Conservation (phyloP, 169 alveolate genomes). For the Babesia bigemina region DNA sequence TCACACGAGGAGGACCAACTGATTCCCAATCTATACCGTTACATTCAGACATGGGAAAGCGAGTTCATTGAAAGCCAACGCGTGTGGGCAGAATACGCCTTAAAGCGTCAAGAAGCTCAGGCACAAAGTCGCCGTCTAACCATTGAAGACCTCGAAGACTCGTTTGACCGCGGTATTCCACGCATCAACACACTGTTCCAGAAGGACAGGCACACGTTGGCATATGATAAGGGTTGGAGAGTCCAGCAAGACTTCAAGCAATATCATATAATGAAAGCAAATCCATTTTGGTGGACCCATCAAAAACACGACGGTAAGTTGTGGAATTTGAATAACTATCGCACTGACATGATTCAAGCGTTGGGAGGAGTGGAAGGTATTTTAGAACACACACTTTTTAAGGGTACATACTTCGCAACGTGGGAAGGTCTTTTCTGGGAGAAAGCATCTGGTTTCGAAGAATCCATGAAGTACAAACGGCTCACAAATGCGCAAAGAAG, state of each 20-base stretch:
- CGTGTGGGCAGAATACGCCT: slow-evolving; percentile 99
- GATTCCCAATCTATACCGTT: slow-evolving; percentile 98
- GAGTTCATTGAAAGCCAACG: slow-evolving; percentile 99
- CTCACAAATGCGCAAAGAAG: slow-evolving; percentile 99
- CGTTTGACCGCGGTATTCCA: slow-evolving; percentile 99
- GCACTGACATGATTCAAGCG: slow-evolving; percentile 99
- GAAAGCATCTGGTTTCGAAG: slow-evolving; percentile 98
- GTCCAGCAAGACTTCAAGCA: slow-evolving; percentile 97
- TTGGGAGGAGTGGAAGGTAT: slow-evolving; percentile 99
- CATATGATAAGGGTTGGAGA: slow-evolving; percentile 99
- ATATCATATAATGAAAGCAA: slow-evolving; percentile 93
- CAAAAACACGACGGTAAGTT: slow-evolving; percentile 99
- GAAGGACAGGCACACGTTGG: slow-evolving; percentile 99
- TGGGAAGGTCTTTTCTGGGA: slow-evolving; percentile 99
- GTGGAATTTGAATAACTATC: slow-evolving; percentile 99
- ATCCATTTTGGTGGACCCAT: slow-evolving; percentile 99
- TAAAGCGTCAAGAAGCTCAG: slow-evolving; percentile 98
- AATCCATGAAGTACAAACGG: slow-evolving; percentile 98
- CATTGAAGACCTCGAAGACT: slow-evolving; percentile 98
- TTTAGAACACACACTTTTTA: slow-evolving; percentile 99
- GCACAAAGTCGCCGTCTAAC: slow-evolving; percentile 98
- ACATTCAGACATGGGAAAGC: slow-evolving; percentile 98
- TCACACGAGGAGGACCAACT: slow-evolving; percentile 99
- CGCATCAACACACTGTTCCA: slow-evolving; percentile 99
- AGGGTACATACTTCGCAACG: slow-evolving; percentile 99